These are phyloP conservation scores for Aspergillus sp. DNA, from an alignment of 2,329 filamentous ascomycete genomes.

Conservation along the genomic window DNA sequence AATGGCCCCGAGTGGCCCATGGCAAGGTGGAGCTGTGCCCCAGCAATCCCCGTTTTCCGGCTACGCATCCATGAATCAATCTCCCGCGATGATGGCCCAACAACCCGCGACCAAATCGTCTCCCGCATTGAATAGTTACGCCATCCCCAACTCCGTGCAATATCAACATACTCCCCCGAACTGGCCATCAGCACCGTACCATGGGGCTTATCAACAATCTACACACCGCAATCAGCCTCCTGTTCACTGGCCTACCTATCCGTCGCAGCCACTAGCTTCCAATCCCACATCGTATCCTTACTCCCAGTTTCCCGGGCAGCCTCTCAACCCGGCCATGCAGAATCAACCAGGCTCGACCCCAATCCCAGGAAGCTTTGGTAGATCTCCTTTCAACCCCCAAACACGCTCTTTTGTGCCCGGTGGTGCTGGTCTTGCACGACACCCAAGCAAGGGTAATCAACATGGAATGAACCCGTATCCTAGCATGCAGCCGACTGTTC, in stretches of 20 bases:
- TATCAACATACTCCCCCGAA: constrained; percentile 25
- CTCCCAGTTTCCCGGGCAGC: constrained; percentile 68
- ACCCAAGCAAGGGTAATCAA: constrained; percentile 27
- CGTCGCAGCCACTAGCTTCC: constrained; percentile 27
- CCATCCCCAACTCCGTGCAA: constrained; percentile 25
- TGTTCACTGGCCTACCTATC: constrained; percentile 35
- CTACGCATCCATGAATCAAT: constrained; percentile 34
- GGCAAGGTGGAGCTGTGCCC: constrained; percentile 30
- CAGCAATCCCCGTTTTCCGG: constrained; percentile 33
- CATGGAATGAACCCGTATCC: constrained; percentile 23
- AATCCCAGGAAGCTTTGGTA: constrained; percentile 76
- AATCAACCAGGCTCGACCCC: constrained; percentile 75
- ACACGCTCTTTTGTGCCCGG: constrained; percentile 85
- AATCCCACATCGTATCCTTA: constrained; percentile 63
- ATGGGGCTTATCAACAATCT: constrained; percentile 26
- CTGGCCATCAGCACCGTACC: constrained; percentile 32
- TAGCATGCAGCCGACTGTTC: constrained; percentile 14
- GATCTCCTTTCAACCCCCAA: constrained; percentile 88
- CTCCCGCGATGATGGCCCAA: constrained; percentile 31
- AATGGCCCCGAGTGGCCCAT: constrained; percentile 26
- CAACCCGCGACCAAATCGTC: constrained; percentile 33
- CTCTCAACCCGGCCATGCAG: constrained; percentile 54
- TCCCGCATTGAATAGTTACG: constrained; percentile 33
- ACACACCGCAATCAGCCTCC: constrained; percentile 35
- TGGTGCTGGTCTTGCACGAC: constrained; percentile 33